Evolutionary conservation across 495 filamentous ascomycete genomes (phyloP), one percentile per base, ranked within the genome.

Genomic region (Lasiosphaeriaceae sp.): DNA sequence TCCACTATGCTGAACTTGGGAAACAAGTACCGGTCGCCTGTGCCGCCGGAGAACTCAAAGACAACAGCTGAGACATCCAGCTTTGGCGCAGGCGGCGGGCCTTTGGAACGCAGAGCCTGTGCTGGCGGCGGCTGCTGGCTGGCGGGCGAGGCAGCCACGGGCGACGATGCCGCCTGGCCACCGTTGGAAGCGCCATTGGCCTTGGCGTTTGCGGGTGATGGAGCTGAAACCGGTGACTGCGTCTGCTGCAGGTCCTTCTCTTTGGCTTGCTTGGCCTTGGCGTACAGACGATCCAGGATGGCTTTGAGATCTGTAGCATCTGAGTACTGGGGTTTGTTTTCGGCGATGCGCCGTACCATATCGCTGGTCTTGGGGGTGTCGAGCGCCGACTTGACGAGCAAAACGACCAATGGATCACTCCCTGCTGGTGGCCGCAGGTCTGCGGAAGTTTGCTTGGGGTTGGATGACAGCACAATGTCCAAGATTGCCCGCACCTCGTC

Each of bases 1-100:
- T 98, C 92, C 8, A 97, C 72, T 45, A 97, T 88, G 54, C 86
- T 86, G 64, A 90, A 81, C 67, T 89, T 91, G 0, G 94, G 94
- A 65, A 98, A 94, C 19, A 92, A 69, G 66, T 91, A 97, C 19
- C 92, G 85, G 66, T 97, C 94, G 11, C 91, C 91, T 9, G 83
- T 87, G 29, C 86, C 83, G 49, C 86, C 85, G 2, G 83, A 79
- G 62, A 96, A 96, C 66, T 96, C 93, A 52, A 98, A 89, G 11
- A 92, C 84, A 2, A 96, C 77, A 16, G 88, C 83, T 37, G 83
- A 82, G 65, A 87, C 85, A 61, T 89, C 83, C 7, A 85, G 74
- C 52, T 85, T 83, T 26, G 68, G 62, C 16, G 72, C 70, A 24
- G 77, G 69, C n/a, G 75, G 70, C 0, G 80, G 81, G 6, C 80